These are phyloP conservation scores for Coniochaeta sp. DNA, from an alignment of 2,329 filamentous ascomycete species.

Conservation along the genomic window DNA sequence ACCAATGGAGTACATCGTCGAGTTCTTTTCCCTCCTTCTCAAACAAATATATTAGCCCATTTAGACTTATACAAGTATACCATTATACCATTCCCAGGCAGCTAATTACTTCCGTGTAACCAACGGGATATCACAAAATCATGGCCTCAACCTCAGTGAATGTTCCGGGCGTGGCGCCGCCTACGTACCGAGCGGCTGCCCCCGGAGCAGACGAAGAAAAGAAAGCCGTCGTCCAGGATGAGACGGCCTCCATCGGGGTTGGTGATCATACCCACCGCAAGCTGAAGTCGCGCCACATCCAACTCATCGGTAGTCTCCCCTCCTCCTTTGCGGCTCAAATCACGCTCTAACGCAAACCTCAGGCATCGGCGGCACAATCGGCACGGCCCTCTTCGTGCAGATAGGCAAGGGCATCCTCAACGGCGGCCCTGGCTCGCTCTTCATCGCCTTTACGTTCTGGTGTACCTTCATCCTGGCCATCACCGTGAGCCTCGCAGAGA, in stretches of 20 bases:
- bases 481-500: conserved; percentile 60
- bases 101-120: background rate
- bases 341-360: conserved; percentile 14
- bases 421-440: conserved; percentile 51
- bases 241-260: conserved; percentile 6
- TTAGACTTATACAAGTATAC: background rate
- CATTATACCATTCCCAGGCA: background rate
- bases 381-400: conserved; percentile 51
- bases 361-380: conserved; percentile 58
- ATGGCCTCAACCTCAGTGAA: conserved; percentile 8
- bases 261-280: conserved; percentile 40
- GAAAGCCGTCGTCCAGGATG: background rate
- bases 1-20: conserved; percentile 17
- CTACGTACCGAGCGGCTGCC: conserved; percentile 1
- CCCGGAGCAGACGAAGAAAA: conserved; percentile 8
- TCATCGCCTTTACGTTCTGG: conserved; percentile 55
- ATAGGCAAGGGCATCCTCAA: conserved; percentile 51
- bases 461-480: conserved; percentile 53
- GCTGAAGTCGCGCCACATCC: conserved; percentile 49
- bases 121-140: background rate
- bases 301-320: conserved; percentile 33
- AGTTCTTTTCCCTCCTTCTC: conserved; percentile 21
- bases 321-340: background rate
- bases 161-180: background rate
- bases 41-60: conserved; percentile 14